Evolutionary conservation across 2,329 filamentous ascomycete species (phyloP).

Genomic region (Penicillium sp.): DNA sequence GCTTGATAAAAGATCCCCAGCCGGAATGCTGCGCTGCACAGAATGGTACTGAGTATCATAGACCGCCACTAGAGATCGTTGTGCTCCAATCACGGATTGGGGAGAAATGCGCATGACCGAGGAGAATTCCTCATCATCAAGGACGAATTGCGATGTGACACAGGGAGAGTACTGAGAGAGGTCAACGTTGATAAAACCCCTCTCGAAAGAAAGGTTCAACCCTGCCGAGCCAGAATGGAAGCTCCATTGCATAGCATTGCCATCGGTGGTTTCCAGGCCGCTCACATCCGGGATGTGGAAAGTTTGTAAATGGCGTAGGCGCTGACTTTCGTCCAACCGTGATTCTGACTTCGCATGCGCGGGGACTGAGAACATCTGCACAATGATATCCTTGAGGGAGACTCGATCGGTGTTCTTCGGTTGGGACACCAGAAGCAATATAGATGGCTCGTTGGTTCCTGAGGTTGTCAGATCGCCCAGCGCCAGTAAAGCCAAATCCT

Average conservation of each 20-base stretch:
- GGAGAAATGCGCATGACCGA: constrained; percentile 47
- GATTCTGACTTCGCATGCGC: constrained; percentile 24
- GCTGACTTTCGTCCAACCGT: constrained; percentile 27
- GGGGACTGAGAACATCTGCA: constrained; percentile 44
- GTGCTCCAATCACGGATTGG: constrained; percentile 44
- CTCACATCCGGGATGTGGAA: constrained; percentile 36
- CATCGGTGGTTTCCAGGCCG: constrained; percentile 27
- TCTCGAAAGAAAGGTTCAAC: constrained; percentile 41
- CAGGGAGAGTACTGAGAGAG: constrained; percentile 45
- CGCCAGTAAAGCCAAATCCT: constrained; percentile 41
- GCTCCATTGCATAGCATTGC: constrained; percentile 36
- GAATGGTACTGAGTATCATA: constrained; percentile 51
- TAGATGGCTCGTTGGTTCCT: constrained; percentile 34
- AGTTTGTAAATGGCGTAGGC: constrained; percentile 40
- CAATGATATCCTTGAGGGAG: constrained; percentile 36
- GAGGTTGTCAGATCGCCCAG: constrained; percentile 32
- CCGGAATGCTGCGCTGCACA: constrained; percentile 43
- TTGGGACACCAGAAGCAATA: constrained; percentile 44
- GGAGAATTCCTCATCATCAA: constrained; percentile 39
- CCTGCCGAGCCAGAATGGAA: constrained; percentile 43
- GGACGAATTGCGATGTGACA: constrained; percentile 40
- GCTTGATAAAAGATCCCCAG: constrained; percentile 32
- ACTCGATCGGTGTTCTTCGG: constrained; percentile 32
- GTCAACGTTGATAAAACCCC: constrained; percentile 44
- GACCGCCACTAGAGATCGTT: constrained; percentile 44